phyloP scores from a whole-genome alignment of 73 alveolate genomes.

The Paramecium tetraurelia region DNA sequence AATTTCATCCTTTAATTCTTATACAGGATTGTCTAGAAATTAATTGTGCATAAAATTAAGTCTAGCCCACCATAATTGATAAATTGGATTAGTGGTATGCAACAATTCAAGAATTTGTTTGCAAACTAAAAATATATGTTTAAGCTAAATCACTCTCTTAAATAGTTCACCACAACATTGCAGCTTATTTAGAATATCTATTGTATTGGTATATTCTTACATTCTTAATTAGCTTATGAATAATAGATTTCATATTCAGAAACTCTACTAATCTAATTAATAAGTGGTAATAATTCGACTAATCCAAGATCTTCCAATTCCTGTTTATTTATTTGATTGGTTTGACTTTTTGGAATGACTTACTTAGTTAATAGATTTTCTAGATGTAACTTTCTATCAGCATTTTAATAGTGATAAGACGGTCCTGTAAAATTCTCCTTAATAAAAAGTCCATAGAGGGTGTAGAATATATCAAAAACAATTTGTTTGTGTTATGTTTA shows the following conservation, averaged over 20 bases:
- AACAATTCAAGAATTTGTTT: background rate
- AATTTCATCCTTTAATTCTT: background rate
- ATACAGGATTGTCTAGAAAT: background rate
- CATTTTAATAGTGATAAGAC: background rate
- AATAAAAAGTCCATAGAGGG: background rate
- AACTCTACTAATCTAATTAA: background rate
- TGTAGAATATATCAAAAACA: background rate
- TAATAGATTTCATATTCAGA: slow-evolving; percentile 38
- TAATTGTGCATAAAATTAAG: slow-evolving; percentile 15
- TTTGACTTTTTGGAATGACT: background rate
- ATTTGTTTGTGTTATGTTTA: background rate
- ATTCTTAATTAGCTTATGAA: background rate
- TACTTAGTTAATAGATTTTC: background rate
- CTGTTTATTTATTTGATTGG: background rate
- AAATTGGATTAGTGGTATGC: background rate
- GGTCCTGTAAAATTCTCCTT: slow-evolving; percentile 37
- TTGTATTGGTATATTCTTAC: background rate
- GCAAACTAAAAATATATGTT: background rate
- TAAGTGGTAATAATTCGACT: background rate
- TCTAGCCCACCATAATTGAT: slow-evolving; percentile 6
- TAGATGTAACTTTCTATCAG: background rate
- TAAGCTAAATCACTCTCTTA: slow-evolving; percentile 3
- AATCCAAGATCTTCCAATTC: background rate
- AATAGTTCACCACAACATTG: slow-evolving; percentile 13
- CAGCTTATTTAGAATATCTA: background rate